Conservation (phyloP, 495 filamentous ascomycete species). For the Penicillium cinerascens region DNA sequence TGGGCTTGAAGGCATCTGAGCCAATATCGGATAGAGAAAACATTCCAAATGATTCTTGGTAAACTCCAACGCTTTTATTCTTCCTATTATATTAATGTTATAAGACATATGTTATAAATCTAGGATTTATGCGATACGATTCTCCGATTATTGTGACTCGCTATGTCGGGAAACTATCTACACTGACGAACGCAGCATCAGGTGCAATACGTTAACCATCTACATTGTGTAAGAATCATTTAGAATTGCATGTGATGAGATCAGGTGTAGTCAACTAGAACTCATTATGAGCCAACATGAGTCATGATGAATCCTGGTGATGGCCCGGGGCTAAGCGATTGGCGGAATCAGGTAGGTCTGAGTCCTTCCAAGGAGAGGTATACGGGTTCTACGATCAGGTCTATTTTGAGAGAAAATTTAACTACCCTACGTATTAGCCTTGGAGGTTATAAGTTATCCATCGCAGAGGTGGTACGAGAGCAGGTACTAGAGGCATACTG, state of each 20-base stretch:
- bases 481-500: neutral
- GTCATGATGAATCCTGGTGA: conserved; percentile 13
- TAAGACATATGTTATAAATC: neutral
- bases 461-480: neutral
- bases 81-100: neutral
- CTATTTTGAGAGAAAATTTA: too few species aligned
- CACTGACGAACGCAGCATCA: too few species aligned
- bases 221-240: neutral
- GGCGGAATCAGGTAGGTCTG: neutral
- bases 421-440: too few species aligned
- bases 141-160: neutral
- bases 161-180: neutral
- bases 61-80: neutral
- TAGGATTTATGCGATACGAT: neutral
- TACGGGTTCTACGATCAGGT: too few species aligned
- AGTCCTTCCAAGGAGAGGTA: too few species aligned
- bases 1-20: neutral
- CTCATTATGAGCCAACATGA: conserved; percentile 16
- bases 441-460: neutral
- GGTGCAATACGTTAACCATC: too few species aligned
- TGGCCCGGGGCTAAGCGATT: neutral
- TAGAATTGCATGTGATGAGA: neutral
- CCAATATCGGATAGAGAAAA: neutral
- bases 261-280: conserved; percentile 7
- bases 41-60: neutral